Evolutionary conservation across 352 stramenopile species (phyloP).

Genomic region (Elongisporangium anandrum): DNA sequence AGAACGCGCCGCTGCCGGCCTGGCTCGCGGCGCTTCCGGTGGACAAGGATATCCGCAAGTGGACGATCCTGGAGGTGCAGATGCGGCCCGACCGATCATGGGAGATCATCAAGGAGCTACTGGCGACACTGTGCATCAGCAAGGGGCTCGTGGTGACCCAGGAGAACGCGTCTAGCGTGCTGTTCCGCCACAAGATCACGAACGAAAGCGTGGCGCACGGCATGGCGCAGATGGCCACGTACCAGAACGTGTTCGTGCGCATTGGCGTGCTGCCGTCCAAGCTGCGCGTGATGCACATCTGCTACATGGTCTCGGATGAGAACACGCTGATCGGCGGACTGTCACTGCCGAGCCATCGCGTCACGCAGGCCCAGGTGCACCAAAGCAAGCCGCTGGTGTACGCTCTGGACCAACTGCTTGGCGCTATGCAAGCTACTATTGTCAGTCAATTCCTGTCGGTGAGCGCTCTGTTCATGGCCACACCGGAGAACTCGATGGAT

Average conservation of each 20-base stretch:
- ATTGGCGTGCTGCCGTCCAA: conserved; percentile 78
- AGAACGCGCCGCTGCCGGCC: conserved; percentile 25
- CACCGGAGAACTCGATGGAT: conserved; percentile 62
- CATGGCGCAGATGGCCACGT: conserved; percentile 60
- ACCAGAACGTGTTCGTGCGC: conserved; percentile 45
- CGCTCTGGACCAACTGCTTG: conserved; percentile 59
- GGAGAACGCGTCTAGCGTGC: conserved; percentile 45
- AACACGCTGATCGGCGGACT: conserved; percentile 61
- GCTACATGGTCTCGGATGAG: conserved; percentile 56
- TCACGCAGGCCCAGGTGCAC: conserved; percentile 12
- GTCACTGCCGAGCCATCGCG: background rate
- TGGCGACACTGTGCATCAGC: conserved; percentile 71
- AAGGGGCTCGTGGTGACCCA: conserved; percentile 64
- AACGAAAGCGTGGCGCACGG: conserved; percentile 60
- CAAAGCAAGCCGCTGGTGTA: conserved; percentile 38
- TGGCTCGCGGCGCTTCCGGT: conserved; percentile 58
- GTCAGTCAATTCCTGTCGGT: conserved; percentile 63
- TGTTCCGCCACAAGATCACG: conserved; percentile 67
- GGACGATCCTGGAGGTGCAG: conserved; percentile 67
- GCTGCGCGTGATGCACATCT: conserved; percentile 67
- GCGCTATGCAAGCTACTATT: conserved; percentile 62
- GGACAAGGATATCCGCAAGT: conserved; percentile 57
- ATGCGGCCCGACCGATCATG: conserved; percentile 68
- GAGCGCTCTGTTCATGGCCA: conserved; percentile 76
- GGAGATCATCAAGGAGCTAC: conserved; percentile 74